Evolutionary conservation across 352 stramenopile genomes (phyloP).

Genomic region (Pelagophyceae sp.): DNA sequence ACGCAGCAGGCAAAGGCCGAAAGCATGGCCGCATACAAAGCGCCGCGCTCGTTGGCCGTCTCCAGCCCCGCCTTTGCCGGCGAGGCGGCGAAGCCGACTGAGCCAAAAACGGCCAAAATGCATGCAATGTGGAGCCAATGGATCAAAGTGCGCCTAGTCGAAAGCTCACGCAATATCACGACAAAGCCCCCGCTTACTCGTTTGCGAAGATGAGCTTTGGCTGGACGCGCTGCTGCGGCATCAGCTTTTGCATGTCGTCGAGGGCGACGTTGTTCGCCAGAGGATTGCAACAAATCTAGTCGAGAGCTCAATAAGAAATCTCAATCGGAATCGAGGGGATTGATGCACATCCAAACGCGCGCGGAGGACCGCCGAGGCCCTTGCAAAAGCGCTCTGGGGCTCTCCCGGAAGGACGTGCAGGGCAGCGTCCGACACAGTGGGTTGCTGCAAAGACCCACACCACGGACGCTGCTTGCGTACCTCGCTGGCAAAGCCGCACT

Average conservation of each 20-base stretch:
- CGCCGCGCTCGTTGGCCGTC: constrained; percentile 31
- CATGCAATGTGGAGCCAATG: constrained; percentile 67
- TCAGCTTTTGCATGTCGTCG: background rate
- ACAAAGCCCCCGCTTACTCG: no score
- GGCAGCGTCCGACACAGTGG: no score
- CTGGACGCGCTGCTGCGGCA: constrained; percentile 60
- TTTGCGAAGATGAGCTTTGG: constrained; percentile 71
- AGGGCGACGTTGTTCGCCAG: background rate
- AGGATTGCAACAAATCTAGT: background rate
- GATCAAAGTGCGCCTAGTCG: constrained; percentile 62
- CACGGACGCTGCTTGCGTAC: no score
- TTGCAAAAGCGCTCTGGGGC: background rate
- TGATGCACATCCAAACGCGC: no score
- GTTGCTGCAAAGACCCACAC: no score
- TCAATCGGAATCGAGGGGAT: no score
- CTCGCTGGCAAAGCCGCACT: no score
- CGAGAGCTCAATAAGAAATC: no score
- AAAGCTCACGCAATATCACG: no score
- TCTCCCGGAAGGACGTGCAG: background rate
- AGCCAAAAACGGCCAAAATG: constrained; percentile 54
- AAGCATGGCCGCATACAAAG: constrained; percentile 58
- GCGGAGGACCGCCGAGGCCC: no score
- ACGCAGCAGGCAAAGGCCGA: constrained; percentile 54
- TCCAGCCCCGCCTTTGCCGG: background rate
- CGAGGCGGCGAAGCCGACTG: constrained; percentile 56